Base-by-base conservation (phyloP, 1,139 yeast genomes). In the Kodamaea derodonti region DNA sequence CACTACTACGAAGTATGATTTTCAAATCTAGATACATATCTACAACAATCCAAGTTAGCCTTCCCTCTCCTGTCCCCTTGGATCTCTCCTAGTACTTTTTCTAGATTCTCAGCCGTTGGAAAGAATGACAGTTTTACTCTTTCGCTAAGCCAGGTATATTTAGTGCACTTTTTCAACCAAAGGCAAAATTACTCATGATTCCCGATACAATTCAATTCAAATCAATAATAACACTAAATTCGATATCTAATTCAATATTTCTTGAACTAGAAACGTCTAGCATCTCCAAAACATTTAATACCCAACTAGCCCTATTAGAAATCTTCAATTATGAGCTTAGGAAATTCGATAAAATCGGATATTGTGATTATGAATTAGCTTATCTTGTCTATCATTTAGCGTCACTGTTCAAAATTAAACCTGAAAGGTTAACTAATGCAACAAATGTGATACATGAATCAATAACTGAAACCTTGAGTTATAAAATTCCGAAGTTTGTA, bases 351-450 rank as follows among this genome's bases (percentile, higher is more conserved):
- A 43, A 38, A 14, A 25, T 57, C 3, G 63, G 64, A 1, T 60
- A 58, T 39, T 68, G 75, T 46, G 75, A 69, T 43, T 59, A 52
- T 40, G 72, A 65, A 37, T 35, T 65, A 34, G 67, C 69, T 2
- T 63, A 53, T 38, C 52, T 66, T 2, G 47, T 60, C 32, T 62
- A 51, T 34, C 32, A 38, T 1, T 36, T 53, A 5, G 47, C 55
- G 3, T 33, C 31, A 12, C 38, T 32, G 20, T 41, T 61, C 13
- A 42, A 45, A 27, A 38, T 40, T 16, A 46, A 49, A 25, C 45
- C 49, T 14, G 42, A 42, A 24, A 31, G 31, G 6, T 41, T 40
- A 12, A 45, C 39, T 2, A 36, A 41, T 7, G 35, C 38, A 14
- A 45, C 49, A 14, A 36, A 39, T 15, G 62, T 51, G 12, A 49